Percentiles rank a stretch among this genome's conserved stretches.
Conservation (phyloP, 75 land plant genomes). For the Chamaecyparis obtusa region DNA sequence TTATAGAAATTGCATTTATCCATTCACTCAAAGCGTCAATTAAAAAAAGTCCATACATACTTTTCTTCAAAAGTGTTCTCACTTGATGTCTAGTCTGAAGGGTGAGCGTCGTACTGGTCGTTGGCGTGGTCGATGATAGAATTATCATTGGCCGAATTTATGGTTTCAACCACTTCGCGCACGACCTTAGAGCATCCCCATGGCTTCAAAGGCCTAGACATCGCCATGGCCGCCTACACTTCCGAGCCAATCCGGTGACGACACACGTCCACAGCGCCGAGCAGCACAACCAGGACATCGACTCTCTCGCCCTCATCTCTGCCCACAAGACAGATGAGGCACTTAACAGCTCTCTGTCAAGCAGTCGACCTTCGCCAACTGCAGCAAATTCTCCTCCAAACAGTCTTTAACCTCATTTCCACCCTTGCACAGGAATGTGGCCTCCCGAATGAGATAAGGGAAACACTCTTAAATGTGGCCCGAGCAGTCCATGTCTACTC, state of each 20-base stretch:
- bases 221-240: constrained; percentile 68
- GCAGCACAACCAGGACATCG: constrained; percentile 17
- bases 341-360: constrained; percentile 31
- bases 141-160: constrained; percentile 32
- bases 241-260: constrained; percentile 53
- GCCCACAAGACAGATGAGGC: constrained; percentile 24
- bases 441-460: neutral
- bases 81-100: too few relatives aligned
- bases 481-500: neutral
- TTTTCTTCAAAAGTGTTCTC: too few relatives aligned
- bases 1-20: too few relatives aligned
- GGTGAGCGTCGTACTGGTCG: too few relatives aligned
- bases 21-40: too few relatives aligned
- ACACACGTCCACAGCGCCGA: constrained; percentile 14
- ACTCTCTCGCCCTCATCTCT: constrained; percentile 21
- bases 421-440: neutral
- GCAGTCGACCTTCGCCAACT: constrained; percentile 30
- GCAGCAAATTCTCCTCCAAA: neutral
- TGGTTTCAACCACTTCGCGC: too few relatives aligned
- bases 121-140: too few relatives aligned
- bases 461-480: neutral
- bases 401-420: neutral
- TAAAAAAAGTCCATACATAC: too few relatives aligned
- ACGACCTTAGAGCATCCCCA: too few relatives aligned
- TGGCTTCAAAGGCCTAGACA: constrained; percentile 47